Conservation (phyloP, 805 yeast species). For the Spathaspora boniae region DNA sequence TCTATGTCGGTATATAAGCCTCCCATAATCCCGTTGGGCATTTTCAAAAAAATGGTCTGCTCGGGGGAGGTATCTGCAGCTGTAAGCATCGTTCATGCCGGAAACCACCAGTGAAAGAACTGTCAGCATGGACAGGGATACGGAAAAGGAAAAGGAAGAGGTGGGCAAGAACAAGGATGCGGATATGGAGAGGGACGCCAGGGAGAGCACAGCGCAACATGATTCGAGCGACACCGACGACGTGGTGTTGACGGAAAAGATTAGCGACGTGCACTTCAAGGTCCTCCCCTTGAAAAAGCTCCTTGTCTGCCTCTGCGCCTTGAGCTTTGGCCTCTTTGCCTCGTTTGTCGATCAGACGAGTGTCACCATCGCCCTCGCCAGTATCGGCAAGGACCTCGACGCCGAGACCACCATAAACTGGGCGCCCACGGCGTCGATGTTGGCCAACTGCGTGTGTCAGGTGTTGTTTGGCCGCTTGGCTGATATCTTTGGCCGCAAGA, state of each 20-base stretch:
- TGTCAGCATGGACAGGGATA: too few species aligned
- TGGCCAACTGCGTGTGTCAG: slow-evolving; percentile 51
- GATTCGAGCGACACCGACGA: not conserved
- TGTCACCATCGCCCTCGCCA: slow-evolving; percentile 45
- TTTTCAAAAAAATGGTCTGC: too few species aligned
- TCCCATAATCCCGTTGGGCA: too few species aligned
- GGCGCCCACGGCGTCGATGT: slow-evolving; percentile 55
- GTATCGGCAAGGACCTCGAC: slow-evolving; percentile 45
- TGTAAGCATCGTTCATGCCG: too few species aligned
- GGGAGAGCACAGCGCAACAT: not conserved
- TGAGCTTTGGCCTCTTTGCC: slow-evolving; percentile 37
- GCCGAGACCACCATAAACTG: slow-evolving; percentile 50
- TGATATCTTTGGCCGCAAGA: slow-evolving; percentile 53
- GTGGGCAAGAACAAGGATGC: not conserved
- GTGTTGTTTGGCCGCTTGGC: slow-evolving; percentile 52
- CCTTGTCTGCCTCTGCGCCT: slow-evolving; percentile 32
- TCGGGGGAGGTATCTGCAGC: too few species aligned
- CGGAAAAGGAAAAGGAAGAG: slow-evolving; percentile 4
- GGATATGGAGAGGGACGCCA: not conserved
- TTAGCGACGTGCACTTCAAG: slow-evolving; percentile 43
- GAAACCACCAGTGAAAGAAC: too few species aligned
- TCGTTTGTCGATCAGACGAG: slow-evolving; percentile 51
- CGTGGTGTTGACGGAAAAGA: slow-evolving; percentile 17
- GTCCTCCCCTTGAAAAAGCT: slow-evolving; percentile 36
- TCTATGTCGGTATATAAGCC: too few species aligned